A percentile compares a stretch with the other conserved stretches of the same genome.
These are phyloP conservation scores for Cyclocybe aegerita DNA, from an alignment of 768 basidiomycete species.

Conservation along the genomic window DNA sequence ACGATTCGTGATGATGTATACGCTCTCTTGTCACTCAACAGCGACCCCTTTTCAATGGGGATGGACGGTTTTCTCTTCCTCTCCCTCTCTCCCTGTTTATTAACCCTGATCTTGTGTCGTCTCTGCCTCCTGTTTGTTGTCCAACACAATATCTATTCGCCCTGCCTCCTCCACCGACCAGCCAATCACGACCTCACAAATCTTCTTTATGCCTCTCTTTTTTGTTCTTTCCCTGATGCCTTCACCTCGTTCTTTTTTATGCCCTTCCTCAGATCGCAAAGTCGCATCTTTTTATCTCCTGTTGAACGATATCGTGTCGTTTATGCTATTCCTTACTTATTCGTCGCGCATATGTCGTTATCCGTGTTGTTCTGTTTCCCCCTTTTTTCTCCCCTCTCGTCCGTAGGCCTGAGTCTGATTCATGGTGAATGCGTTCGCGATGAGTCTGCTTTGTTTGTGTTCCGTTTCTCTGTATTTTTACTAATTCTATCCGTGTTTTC, in stretches of 20 bases:
- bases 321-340: slow-evolving; percentile 11
- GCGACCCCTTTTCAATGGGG: slow-evolving; percentile 2
- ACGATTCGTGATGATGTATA: slow-evolving; percentile 5
- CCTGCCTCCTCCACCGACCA: too few relatives aligned
- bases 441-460: too few relatives aligned
- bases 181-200: too few relatives aligned
- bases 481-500: neutral
- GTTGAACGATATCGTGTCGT: neutral
- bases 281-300: too few relatives aligned
- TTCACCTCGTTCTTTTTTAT: neutral
- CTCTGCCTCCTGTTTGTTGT: slow-evolving; percentile 3
- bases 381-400: neutral
- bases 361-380: slow-evolving; percentile 1
- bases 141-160: too few relatives aligned
- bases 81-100: slow-evolving; percentile 2
- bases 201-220: neutral
- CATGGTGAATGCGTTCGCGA: neutral
- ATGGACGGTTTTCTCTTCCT: slow-evolving; percentile 19
- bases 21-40: slow-evolving; percentile 1
- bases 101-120: neutral
- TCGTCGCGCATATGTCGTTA: slow-evolving; percentile 1
- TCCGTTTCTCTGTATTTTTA: neutral
- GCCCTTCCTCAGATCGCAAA: too few relatives aligned
- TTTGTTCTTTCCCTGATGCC: neutral
- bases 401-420: neutral